Conservation (phyloP, 2,329 filamentous ascomycete genomes). For the Laburnicola sp. region DNA sequence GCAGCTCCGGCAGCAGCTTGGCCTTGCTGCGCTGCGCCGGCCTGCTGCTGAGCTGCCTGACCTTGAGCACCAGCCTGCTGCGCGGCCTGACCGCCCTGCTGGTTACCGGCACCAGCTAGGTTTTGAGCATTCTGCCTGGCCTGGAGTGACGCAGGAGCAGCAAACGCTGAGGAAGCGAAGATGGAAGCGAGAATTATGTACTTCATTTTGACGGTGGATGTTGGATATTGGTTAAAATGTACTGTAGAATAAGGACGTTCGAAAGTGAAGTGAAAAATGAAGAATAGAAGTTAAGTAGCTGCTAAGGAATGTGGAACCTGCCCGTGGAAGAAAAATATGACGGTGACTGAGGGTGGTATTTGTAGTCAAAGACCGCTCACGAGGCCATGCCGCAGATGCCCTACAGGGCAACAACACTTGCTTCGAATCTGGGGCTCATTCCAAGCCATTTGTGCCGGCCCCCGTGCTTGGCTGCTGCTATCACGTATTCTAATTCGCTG, state of each 20-base stretch:
- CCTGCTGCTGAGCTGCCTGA: neutral
- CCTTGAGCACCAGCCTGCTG: neutral
- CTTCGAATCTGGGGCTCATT: constrained; percentile 15
- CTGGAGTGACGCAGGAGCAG: constrained; percentile 35
- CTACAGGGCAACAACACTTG: constrained; percentile 9
- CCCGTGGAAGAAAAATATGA: constrained; percentile 23
- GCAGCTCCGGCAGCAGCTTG: neutral
- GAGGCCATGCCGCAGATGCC: constrained; percentile 10
- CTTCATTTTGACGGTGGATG: constrained; percentile 36
- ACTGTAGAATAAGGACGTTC: constrained; percentile 11
- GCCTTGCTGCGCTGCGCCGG: neutral
- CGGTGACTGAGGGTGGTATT: constrained; percentile 22
- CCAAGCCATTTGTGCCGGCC: constrained; percentile 7
- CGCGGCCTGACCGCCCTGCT: neutral
- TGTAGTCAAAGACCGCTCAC: constrained; percentile 20
- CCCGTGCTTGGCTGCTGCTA: constrained; percentile 23
- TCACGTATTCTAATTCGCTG: constrained; percentile 19
- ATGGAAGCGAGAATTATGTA: constrained; percentile 42
- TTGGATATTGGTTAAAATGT: constrained; percentile 16
- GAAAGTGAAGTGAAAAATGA: constrained; percentile 17
- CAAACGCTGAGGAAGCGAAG: constrained; percentile 36
- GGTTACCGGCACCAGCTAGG: constrained; percentile 9
- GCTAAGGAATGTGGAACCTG: constrained; percentile 35
- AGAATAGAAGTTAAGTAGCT: constrained; percentile 30
- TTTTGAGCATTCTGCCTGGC: neutral